A percentile compares a stretch with the other conserved stretches of the same genome.
These are phyloP conservation scores for Aspergillus ibericus DNA, from an alignment of 2,329 filamentous ascomycete species.

Conservation along the genomic window DNA sequence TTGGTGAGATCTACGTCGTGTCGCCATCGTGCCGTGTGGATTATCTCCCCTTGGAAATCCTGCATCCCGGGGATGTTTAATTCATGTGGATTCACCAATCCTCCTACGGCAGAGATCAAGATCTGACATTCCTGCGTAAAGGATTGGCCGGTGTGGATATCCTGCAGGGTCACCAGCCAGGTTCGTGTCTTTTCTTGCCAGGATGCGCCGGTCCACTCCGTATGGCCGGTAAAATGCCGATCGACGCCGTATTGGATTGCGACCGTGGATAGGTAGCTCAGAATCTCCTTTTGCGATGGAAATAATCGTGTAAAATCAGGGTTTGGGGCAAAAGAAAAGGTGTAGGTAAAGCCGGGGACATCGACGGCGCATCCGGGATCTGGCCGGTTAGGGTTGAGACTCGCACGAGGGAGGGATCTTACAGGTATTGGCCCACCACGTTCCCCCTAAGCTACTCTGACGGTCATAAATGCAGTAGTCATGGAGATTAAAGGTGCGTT, in stretches of 20 bases:
- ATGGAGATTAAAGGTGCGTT: constrained; percentile 1
- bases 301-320: constrained; percentile 10
- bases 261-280: constrained; percentile 1
- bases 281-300: constrained; percentile 8
- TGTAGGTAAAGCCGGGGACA: constrained; percentile 13
- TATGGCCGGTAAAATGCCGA: constrained; percentile 4
- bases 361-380: constrained; percentile 14
- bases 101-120: constrained; percentile 11
- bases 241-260: constrained; percentile 1
- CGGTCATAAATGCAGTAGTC: constrained; percentile 15
- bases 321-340: constrained; percentile 12
- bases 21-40: constrained; percentile 12
- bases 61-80: constrained; percentile 4
- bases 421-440: constrained; percentile 15
- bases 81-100: constrained; percentile 6
- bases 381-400: not conserved
- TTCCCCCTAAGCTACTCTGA: constrained; percentile 6
- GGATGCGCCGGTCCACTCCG: constrained; percentile 7
- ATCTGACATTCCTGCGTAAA: constrained; percentile 11
- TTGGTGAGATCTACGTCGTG: constrained; percentile 7
- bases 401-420: not conserved
- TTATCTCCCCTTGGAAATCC: constrained; percentile 7
- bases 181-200: constrained; percentile 8
- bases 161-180: constrained; percentile 4
- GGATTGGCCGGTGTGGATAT: not conserved